Conservation (phyloP, 129 eudicot genomes). For the Erigeron canadensis region DNA sequence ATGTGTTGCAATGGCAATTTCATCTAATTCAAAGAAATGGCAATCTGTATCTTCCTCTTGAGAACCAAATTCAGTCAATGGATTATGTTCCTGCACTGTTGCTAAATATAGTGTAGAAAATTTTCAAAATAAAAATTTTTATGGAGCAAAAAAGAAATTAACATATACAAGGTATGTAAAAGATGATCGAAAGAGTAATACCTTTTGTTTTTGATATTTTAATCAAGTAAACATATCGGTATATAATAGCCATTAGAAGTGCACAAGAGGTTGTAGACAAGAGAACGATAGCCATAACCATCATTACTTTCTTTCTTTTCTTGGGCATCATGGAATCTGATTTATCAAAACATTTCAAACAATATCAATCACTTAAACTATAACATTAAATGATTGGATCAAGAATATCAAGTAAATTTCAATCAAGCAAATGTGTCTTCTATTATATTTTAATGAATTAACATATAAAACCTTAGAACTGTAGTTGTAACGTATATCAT, state of each 20-base stretch:
- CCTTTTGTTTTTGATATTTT: conserved; percentile 35
- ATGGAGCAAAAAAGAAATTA: neutral
- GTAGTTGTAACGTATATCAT: neutral
- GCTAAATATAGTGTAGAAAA: conserved; percentile 7
- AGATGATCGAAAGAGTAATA: conserved; percentile 12
- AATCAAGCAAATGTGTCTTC: conserved; percentile 1
- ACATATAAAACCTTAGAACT: too few relatives aligned
- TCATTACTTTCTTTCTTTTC: conserved; percentile 31
- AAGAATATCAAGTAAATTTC: neutral
- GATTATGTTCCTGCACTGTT: conserved; percentile 25
- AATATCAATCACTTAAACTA: conserved; percentile 8
- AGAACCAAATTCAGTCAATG: conserved; percentile 33
- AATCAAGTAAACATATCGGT: conserved; percentile 8
- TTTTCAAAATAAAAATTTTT: neutral
- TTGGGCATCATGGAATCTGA: conserved; percentile 33
- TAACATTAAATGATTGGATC: neutral
- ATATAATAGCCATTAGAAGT: conserved; percentile 11
- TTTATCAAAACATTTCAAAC: neutral
- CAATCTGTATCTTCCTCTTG: conserved; percentile 36
- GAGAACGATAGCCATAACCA: conserved; percentile 16
- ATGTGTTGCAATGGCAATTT: conserved; percentile 48
- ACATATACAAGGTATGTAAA: neutral
- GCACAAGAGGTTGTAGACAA: conserved; percentile 22
- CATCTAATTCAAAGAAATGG: conserved; percentile 35
- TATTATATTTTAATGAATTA: too few relatives aligned